phyloP scores from a whole-genome alignment of 352 stramenopile genomes.

The Pythium scleroteichum region DNA sequence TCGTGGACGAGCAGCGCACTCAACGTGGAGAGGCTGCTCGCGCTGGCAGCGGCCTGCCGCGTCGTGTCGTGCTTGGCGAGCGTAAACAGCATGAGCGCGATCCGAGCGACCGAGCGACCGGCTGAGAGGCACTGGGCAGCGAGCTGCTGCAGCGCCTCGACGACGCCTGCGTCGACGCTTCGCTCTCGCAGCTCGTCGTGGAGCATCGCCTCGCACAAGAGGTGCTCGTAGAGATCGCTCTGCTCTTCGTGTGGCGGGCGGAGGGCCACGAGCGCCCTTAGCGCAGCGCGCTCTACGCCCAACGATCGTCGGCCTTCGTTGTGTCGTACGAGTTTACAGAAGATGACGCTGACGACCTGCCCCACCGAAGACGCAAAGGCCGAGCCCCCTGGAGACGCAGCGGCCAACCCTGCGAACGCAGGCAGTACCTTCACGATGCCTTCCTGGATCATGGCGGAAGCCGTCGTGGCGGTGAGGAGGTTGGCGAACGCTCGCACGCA shows the following conservation, averaged over 20 bases:
- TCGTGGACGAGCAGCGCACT: constrained; percentile 7
- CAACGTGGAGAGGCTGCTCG: constrained; percentile 39
- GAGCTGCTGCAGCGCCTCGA: constrained; percentile 48
- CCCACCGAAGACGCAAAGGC: constrained; percentile 23
- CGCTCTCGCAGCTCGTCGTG: constrained; percentile 54
- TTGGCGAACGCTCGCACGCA: constrained; percentile 70
- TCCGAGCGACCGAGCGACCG: constrained; percentile 3
- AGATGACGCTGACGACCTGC: constrained; percentile 53
- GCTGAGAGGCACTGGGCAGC: neutral
- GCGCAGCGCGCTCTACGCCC: constrained; percentile 40
- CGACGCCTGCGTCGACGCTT: constrained; percentile 54
- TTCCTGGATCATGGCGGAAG: constrained; percentile 63
- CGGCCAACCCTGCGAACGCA: constrained; percentile 36
- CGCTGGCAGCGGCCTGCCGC: constrained; percentile 38
- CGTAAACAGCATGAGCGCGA: constrained; percentile 59
- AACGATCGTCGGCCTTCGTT: constrained; percentile 44
- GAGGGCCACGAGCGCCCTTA: constrained; percentile 49
- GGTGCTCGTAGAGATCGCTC: constrained; percentile 36
- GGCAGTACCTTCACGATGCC: constrained; percentile 71
- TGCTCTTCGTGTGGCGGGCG: neutral
- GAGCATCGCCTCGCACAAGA: constrained; percentile 52
- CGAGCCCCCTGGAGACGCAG: neutral
- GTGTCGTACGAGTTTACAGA: constrained; percentile 56
- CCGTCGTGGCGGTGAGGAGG: constrained; percentile 57
- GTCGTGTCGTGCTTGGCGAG: constrained; percentile 52